phyloP scores from a whole-genome alignment of 768 basidiomycete genomes.

The Boletus tomentosulus region DNA sequence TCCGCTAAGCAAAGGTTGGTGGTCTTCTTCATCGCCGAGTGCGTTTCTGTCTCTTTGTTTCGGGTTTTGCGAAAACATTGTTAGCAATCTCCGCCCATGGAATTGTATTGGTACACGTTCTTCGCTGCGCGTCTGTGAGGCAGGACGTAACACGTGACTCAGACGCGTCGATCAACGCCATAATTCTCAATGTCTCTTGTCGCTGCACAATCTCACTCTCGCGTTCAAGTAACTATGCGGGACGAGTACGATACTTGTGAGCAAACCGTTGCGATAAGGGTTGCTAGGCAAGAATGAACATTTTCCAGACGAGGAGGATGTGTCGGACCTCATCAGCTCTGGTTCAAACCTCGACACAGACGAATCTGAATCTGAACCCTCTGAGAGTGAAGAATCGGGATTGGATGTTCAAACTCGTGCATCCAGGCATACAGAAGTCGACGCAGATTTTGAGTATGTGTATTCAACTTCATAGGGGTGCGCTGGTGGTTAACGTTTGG shows the following conservation, averaged over 20 bases:
- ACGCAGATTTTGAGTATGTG: slow-evolving; percentile 20
- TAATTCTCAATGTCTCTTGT: no score
- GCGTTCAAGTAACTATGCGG: not conserved
- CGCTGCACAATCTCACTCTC: not conserved
- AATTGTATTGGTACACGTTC: slow-evolving; percentile 1
- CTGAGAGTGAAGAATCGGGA: slow-evolving; percentile 6
- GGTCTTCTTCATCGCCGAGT: slow-evolving; percentile 36
- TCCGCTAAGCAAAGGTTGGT: slow-evolving; percentile 54
- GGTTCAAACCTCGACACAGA: slow-evolving; percentile 4
- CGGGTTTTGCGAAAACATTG: slow-evolving; percentile 30
- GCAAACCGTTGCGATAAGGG: slow-evolving; percentile 40
- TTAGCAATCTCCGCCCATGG: slow-evolving; percentile 17
- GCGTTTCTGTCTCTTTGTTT: slow-evolving; percentile 28
- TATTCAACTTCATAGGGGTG: no score
- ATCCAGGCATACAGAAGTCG: slow-evolving; percentile 10
- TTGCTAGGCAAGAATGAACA: slow-evolving; percentile 46
- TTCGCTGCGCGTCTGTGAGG: not conserved
- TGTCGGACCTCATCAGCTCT: slow-evolving; percentile 3
- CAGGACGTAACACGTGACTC: not conserved
- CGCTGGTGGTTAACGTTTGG: not conserved
- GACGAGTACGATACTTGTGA: slow-evolving; percentile 9
- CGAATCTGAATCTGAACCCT: slow-evolving; percentile 8
- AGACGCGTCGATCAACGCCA: no score
- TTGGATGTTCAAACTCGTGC: slow-evolving; percentile 1
- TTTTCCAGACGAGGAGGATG: not conserved